A percentile compares a stretch with the other conserved stretches of the same genome.
phyloP scores from a whole-genome alignment of 805 yeast genomes.

The Myxozyma kluyveri region DNA sequence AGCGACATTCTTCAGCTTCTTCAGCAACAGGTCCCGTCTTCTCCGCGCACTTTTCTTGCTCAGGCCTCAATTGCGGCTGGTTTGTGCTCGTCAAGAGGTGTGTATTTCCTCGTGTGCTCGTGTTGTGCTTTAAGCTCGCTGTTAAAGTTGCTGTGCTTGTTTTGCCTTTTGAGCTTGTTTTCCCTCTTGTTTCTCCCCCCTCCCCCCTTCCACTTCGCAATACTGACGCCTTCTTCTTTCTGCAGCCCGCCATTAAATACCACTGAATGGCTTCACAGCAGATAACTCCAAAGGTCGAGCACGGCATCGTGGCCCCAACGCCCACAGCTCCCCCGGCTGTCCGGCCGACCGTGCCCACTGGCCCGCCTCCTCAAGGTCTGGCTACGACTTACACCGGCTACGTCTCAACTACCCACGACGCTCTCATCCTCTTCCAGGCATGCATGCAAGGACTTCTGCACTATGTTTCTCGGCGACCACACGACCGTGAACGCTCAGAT shows the following conservation, averaged over 20 bases:
- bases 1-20: not conserved
- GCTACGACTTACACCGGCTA: slow-evolving; percentile 66
- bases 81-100: no score
- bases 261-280: slow-evolving; percentile 7
- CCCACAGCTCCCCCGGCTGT: slow-evolving; percentile 5
- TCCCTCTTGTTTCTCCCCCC: not conserved
- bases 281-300: slow-evolving; percentile 16
- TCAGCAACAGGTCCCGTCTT: not conserved
- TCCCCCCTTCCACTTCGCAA: not conserved
- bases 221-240: not conserved
- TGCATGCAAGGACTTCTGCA: slow-evolving; percentile 58
- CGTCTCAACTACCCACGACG: slow-evolving; percentile 79
- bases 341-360: slow-evolving; percentile 4
- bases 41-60: not conserved
- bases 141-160: no score
- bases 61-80: no score
- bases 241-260: not conserved
- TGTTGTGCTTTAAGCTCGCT: no score
- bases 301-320: not conserved
- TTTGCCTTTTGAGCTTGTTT: slow-evolving; percentile 2
- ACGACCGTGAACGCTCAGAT: slow-evolving; percentile 65
- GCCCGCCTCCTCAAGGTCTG: slow-evolving; percentile 24
- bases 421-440: slow-evolving; percentile 77
- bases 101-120: no score
- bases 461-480: slow-evolving; percentile 74